These are phyloP conservation scores for Aspergillus baeticus DNA, from an alignment of 495 filamentous ascomycete species.

Conservation along the genomic window DNA sequence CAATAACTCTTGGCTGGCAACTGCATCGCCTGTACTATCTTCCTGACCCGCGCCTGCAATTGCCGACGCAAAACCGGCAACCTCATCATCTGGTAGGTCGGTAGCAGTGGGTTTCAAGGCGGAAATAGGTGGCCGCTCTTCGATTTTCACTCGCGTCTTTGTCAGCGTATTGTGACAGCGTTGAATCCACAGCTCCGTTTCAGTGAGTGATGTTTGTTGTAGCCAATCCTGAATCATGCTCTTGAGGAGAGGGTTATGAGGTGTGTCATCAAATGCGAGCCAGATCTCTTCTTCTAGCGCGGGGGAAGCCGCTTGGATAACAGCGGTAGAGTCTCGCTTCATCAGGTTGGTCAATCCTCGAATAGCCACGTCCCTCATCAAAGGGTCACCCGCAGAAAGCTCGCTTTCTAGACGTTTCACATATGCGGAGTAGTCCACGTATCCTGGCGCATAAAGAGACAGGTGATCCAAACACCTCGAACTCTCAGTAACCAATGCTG, in stretches of 20 bases:
- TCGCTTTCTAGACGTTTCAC: conserved; percentile 78
- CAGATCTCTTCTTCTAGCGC: conserved; percentile 90
- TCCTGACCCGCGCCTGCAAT: conserved; percentile 61
- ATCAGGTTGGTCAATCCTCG: conserved; percentile 92
- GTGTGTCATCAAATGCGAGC: conserved; percentile 76
- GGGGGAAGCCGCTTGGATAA: conserved; percentile 68
- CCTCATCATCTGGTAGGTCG: conserved; percentile 93
- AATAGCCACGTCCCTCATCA: conserved; percentile 76
- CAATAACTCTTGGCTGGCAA: conserved; percentile 78
- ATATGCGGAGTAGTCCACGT: conserved; percentile 79
- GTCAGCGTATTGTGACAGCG: conserved; percentile 86
- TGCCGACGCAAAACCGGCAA: conserved; percentile 84
- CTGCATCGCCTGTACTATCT: conserved; percentile 57
- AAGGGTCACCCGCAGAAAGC: conserved; percentile 61
- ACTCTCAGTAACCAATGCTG: conserved; percentile 71
- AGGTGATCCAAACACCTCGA: conserved; percentile 87
- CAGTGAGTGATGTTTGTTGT: conserved; percentile 74
- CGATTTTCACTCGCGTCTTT: conserved; percentile 67
- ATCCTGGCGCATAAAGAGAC: conserved; percentile 83
- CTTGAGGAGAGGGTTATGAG: conserved; percentile 70
- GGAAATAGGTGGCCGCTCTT: conserved; percentile 46
- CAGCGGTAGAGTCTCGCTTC: conserved; percentile 82
- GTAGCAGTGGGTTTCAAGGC: conserved; percentile 53
- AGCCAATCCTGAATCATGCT: conserved; percentile 91
- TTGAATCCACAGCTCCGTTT: conserved; percentile 80